Conservation (phyloP, 2,329 filamentous ascomycete species). For the Tolypocladium paradoxum region DNA sequence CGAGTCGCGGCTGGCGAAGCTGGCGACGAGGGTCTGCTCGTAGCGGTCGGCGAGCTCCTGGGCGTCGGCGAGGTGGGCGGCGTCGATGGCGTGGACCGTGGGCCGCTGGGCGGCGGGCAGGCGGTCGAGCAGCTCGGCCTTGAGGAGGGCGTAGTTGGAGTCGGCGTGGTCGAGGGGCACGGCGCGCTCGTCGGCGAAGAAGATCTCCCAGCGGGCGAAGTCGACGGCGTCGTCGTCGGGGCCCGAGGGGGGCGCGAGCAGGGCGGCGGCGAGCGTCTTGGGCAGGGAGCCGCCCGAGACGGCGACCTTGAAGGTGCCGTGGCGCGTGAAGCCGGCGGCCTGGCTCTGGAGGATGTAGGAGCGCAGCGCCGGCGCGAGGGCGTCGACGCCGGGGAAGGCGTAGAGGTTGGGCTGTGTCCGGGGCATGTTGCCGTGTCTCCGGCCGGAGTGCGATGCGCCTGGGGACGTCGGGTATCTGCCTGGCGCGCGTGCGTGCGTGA, state of each 20-base stretch:
- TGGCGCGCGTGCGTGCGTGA: neutral
- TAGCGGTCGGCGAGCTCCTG: slow-evolving; percentile 93
- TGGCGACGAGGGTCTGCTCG: slow-evolving; percentile 73
- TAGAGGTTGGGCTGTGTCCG: slow-evolving; percentile 61
- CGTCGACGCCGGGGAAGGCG: slow-evolving; percentile 59
- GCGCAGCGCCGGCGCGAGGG: slow-evolving; percentile 68
- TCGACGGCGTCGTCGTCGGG: slow-evolving; percentile 53
- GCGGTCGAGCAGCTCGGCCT: slow-evolving; percentile 80
- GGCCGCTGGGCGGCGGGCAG: slow-evolving; percentile 61
- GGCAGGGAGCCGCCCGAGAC: slow-evolving; percentile 92
- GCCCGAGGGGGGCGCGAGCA: slow-evolving; percentile 46
- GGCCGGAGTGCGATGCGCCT: too few relatives aligned
- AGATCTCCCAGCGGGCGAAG: slow-evolving; percentile 91
- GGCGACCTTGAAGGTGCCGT: slow-evolving; percentile 78
- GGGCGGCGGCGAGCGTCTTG: slow-evolving; percentile 72
- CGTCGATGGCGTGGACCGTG: slow-evolving; percentile 69
- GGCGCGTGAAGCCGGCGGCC: slow-evolving; percentile 66
- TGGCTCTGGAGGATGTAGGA: slow-evolving; percentile 75
- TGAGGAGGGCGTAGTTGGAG: slow-evolving; percentile 86
- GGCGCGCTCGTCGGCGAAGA: slow-evolving; percentile 95
- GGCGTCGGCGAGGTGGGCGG: slow-evolving; percentile 54
- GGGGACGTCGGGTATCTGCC: neutral
- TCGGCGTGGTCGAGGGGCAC: slow-evolving; percentile 86
- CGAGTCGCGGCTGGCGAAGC: slow-evolving; percentile 85
- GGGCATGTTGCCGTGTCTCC: slow-evolving; percentile 28